Evolutionary conservation across 1,284 basidiomycete genomes (phyloP), one percentile per base, ranked within the genome.

Genomic region (Sanghuangporus weigelae): DNA sequence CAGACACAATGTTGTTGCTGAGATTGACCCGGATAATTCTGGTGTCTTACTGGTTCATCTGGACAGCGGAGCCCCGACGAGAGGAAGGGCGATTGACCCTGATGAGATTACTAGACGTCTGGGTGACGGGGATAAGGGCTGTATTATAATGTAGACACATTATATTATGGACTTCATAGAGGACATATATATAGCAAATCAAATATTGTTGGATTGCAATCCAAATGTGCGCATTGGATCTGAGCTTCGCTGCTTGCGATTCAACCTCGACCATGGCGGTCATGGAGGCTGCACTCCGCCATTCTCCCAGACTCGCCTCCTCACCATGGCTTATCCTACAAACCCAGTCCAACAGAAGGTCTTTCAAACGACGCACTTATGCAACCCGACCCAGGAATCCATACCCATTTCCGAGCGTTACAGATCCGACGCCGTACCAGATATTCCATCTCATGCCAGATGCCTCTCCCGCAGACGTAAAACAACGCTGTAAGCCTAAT

Each of bases 11-110:
- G 78, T 96, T 12, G 78, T 82, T 0, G 92, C 93, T 2, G 79
- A 90, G 64, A 73, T 95, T 11, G 96, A 98, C 75, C 88, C 89
- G 0, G 74, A 84, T 26, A 98, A 98, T 69, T 74, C 83, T 0
- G 96, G 96, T 8, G 93, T 98, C 4, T 80, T 98, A 8, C 77
- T 98, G 55, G 93, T 96, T 10, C 84, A 88, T 66, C 79, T 98
- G 57, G 77, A 81, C 55, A 76, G 76, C 11, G 73, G 74, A 8
- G 79, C 80, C 1, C 73, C 71, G n/a, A 75, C 78, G 14, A 73
- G 75, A 50, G 78, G 80, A 5, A 74, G 77, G 55, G 79, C 82
- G 2, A 71, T 88, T 69, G 78, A 81, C 54, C 74, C 84, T 2
- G 86, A 86, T 66, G 84, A 89, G 65, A 83, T 90, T 68, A 76